Conservation (phyloP, 768 basidiomycete species). For the Suillus discolor region DNA sequence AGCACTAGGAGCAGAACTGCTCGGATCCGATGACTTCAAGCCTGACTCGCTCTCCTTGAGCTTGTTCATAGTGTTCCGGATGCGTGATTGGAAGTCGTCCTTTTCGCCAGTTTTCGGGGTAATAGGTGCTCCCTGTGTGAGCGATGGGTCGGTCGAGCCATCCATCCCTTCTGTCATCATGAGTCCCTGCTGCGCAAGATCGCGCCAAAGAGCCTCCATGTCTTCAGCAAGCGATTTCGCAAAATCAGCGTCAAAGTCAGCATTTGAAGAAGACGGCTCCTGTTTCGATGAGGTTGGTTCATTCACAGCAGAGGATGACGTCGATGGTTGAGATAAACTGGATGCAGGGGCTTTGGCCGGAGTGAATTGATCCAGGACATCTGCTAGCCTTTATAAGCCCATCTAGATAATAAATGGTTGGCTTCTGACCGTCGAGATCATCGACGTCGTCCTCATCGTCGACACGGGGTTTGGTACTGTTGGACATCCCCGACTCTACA, state of each 20-base stretch:
- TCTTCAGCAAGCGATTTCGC: constrained; percentile 41
- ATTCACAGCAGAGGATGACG: constrained; percentile 19
- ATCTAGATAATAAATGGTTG: neutral
- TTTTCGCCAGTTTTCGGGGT: constrained; percentile 16
- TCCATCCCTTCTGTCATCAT: constrained; percentile 69
- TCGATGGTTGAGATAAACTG: constrained; percentile 10
- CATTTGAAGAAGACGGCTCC: constrained; percentile 5
- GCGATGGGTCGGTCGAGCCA: constrained; percentile 27
- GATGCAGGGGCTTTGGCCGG: constrained; percentile 20
- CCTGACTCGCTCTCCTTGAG: constrained; percentile 65
- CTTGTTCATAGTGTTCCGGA: constrained; percentile 74
- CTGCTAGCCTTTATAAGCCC: constrained; percentile 29
- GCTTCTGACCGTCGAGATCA: constrained; percentile 42
- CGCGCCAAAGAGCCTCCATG: constrained; percentile 48
- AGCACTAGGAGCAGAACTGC: constrained; percentile 13
- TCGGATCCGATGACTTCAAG: constrained; percentile 23
- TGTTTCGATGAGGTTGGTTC: constrained; percentile 21
- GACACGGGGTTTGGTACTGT: constrained; percentile 20
- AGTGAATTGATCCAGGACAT: constrained; percentile 51
- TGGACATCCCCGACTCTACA: constrained; percentile 13
- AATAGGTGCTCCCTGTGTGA: neutral
- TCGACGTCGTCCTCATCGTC: constrained; percentile 43
- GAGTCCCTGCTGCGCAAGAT: constrained; percentile 19
- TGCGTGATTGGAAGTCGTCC: constrained; percentile 66
- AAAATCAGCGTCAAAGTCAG: constrained; percentile 35